Conservation (phyloP, 2,329 filamentous ascomycete genomes). For the Trichophyton mentagrophytes region DNA sequence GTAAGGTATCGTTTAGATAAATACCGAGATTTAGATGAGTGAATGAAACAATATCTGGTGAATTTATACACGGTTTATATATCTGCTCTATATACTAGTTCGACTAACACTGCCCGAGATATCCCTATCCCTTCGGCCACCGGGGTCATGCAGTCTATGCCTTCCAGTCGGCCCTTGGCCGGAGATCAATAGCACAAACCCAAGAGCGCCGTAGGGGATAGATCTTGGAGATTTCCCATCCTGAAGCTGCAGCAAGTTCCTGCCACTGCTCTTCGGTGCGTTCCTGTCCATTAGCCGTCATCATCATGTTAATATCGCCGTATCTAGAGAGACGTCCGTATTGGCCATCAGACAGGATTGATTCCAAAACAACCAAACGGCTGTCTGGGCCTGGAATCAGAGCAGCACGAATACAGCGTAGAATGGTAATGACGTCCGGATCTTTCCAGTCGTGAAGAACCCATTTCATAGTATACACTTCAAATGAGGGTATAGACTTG, state of each 20-base stretch:
- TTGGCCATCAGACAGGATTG: background rate
- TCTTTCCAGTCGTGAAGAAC: background rate
- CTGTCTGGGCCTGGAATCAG: background rate
- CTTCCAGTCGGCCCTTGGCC: background rate
- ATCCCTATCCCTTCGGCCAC: background rate
- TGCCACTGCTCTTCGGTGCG: background rate
- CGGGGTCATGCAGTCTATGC: background rate
- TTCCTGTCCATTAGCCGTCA: background rate
- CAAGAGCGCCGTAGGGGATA: background rate
- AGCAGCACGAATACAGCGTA: background rate
- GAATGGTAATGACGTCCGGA: background rate
- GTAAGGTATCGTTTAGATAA: background rate
- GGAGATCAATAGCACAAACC: background rate
- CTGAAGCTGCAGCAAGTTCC: background rate
- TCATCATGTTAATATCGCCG: background rate
- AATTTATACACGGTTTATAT: background rate
- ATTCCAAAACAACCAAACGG: background rate
- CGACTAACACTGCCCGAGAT: background rate
- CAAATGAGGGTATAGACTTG: constrained; percentile 20
- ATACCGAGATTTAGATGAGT: background rate
- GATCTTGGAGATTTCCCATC: background rate
- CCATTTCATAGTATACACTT: constrained; percentile 31
- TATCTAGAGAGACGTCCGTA: background rate
- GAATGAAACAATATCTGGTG: background rate
- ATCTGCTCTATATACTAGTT: background rate